Base-by-base conservation (phyloP, 768 basidiomycete species). In the Pholiota conissans region DNA sequence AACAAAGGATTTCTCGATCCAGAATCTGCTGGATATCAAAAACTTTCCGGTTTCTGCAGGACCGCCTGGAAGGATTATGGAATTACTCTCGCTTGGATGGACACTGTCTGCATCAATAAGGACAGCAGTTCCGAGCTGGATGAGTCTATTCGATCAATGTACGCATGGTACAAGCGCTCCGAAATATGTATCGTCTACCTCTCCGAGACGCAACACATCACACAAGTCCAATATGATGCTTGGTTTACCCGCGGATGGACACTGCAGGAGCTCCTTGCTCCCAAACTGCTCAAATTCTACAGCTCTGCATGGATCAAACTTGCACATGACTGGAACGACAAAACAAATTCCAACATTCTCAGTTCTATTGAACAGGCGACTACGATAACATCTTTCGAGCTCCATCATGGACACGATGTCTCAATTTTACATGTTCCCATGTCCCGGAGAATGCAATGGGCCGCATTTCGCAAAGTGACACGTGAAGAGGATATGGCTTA, bases 211-310 rank as follows among this genome's bases (percentile, higher is more conserved):
- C 4, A 13, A 11, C 10, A 3, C 10, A 13, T 50, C 5, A 14
- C 13, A 2, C 13, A 30, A 8, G 22, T 30, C 13, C 28, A 16
- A 7, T 18, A 3, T n/a, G 49, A 50, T 22, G 13, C 30, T 7
- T 50, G 49, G 49, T 50, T 50, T 30, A 50, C 49, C 7, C 30
- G 49, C 1, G 49, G 49, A 7, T 50, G 49, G 49, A 50, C 49
- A 16, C 22, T 50, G 30, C n/a, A n/a, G n/a, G n/a, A n/a, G n/a
- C n/a, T n/a, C n/a, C n/a, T n/a, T n/a, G n/a, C n/a, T n/a, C n/a
- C n/a, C n/a, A n/a, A n/a, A n/a, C n/a, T n/a, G n/a, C n/a, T n/a
- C n/a, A n/a, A n/a, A n/a, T n/a, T n/a, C n/a, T n/a, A n/a, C n/a
- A n/a, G n/a, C n/a, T n/a, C n/a, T n/a, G n/a, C n/a, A n/a, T n/a